Evolutionary conservation across 768 basidiomycete species (phyloP), one percentile per base, ranked within the genome.

Genomic region (Boletus sensibilis): DNA sequence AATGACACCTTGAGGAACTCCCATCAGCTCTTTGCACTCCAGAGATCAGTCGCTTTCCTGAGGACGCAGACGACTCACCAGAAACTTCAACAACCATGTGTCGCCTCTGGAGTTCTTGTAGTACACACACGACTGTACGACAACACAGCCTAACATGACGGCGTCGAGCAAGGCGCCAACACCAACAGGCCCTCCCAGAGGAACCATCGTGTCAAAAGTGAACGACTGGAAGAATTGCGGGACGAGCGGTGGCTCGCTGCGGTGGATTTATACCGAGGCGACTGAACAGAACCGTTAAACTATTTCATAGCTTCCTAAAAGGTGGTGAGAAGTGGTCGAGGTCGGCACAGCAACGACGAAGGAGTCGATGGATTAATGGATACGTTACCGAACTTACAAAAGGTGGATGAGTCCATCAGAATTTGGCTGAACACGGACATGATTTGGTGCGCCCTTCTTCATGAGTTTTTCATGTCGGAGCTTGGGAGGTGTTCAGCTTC

Each of bases 61-160:
- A 20, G 27, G 31, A 55, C 1, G 23, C 16, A 5, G 20, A 43
- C 23, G 29, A 59, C 67, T 64, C 31, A 68, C 68, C 59, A 66
- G 25, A 40, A 48, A 0, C 23, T 50, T 66, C 25, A 57, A 37
- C 13, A 42, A 39, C 61, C 64, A 66, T 20, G 31, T 6, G 21
- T 64, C 57, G 3, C 53, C 40, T 45, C 49, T 53, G 45, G 59
- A 44, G 39, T 61, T 68, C 16, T 57, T 61, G 66, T 55, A 68
- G 53, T 68, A 70, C 44, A 68, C 47, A 54, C 57, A 66, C 7
- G 61, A 64, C 51, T 68, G 68, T 37, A 70, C 54, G 35, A 70
- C 44, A 41, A 48, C 52, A 37, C 68, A 64, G 50, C 68, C 68
- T 2, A 70, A 52, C 52, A 68, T 44, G 45, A 63, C 34, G 18